Conservation (phyloP, 2,329 filamentous ascomycete genomes). For the Emergomyces orientalis region DNA sequence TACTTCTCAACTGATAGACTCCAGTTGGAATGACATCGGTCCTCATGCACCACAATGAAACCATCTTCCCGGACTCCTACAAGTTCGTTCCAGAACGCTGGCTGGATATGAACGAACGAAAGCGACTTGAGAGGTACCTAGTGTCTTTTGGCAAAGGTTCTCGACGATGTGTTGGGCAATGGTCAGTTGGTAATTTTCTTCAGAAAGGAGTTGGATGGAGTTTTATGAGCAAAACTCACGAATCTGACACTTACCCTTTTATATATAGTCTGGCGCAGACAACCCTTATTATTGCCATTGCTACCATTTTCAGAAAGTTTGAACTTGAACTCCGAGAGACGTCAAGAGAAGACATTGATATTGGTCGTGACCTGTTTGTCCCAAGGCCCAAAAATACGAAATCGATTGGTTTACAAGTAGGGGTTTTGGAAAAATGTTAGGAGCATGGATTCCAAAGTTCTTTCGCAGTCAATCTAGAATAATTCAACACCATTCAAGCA, state of each 20-base stretch:
- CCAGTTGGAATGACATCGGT: conserved; percentile 19
- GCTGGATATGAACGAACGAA: conserved; percentile 16
- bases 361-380: conserved; percentile 15
- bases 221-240: neutral
- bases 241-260: neutral
- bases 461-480: too few relatives aligned
- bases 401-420: conserved; percentile 1
- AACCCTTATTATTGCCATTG: conserved; percentile 13
- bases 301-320: conserved; percentile 12
- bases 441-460: too few relatives aligned
- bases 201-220: neutral
- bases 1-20: conserved; percentile 11
- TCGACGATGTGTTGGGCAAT: conserved; percentile 18
- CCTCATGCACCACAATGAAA: conserved; percentile 18
- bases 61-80: conserved; percentile 19
- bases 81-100: conserved; percentile 21
- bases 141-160: conserved; percentile 20
- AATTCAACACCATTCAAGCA: too few relatives aligned
- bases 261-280: conserved; percentile 14
- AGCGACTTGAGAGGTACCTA: conserved; percentile 16
- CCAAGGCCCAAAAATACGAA: conserved; percentile 10
- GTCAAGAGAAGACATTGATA: conserved; percentile 16
- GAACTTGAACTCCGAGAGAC: conserved; percentile 13
- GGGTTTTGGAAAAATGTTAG: too few relatives aligned
- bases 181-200: conserved; percentile 13